Evolutionary conservation across 148 eudicot genomes (phyloP).

Genomic region (Cornus suecica): DNA sequence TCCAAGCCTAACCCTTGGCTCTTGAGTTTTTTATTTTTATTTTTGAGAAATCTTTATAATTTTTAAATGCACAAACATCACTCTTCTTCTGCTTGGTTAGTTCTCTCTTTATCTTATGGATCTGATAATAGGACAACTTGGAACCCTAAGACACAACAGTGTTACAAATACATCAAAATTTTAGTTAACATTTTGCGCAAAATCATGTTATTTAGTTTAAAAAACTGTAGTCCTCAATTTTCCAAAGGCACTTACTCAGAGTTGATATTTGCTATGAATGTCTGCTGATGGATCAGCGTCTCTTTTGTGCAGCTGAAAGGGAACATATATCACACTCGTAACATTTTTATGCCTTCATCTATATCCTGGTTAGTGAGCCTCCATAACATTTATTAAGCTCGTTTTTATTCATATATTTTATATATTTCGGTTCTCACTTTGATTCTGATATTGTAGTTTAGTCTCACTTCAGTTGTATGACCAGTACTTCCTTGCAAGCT

Average conservation of each 20-base stretch:
- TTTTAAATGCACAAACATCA: slow-evolving; percentile 4
- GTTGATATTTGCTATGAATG: neutral
- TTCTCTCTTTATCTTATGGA: neutral
- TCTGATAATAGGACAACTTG: neutral
- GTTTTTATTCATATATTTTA: neutral
- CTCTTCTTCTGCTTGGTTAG: neutral
- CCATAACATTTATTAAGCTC: neutral
- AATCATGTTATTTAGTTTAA: neutral
- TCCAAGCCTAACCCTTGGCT: neutral
- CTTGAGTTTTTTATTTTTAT: neutral
- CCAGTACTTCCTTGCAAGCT: slow-evolving; percentile 76
- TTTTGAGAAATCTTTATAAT: neutral
- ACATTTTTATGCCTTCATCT: slow-evolving; percentile 66
- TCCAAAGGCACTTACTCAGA: neutral
- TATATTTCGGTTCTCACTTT: neutral
- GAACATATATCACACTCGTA: slow-evolving; percentile 31
- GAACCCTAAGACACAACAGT: neutral
- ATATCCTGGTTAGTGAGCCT: slow-evolving; percentile 57
- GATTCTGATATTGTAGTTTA: slow-evolving; percentile 48
- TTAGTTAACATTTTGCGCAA: neutral
- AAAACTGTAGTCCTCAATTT: neutral
- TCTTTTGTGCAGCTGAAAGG: slow-evolving; percentile 55
- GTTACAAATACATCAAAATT: neutral
- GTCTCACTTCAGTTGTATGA: slow-evolving; percentile 61
- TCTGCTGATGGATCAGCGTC: slow-evolving; percentile 1